phyloP scores from a whole-genome alignment of 768 basidiomycete species.

The Pleurotus sapidus region DNA sequence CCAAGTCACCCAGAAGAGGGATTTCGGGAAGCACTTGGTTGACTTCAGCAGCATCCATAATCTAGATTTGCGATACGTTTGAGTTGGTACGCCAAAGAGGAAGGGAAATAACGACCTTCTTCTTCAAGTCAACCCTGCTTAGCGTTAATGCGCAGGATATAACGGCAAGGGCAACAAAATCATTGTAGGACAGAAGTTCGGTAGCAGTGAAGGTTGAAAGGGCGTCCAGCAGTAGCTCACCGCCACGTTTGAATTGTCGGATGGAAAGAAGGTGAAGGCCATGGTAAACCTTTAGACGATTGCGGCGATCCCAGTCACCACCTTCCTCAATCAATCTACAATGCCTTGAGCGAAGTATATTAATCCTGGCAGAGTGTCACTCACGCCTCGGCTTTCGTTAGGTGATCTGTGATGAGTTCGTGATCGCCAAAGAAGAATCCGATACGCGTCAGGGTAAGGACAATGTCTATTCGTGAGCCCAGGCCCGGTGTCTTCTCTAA shows the following conservation, averaged over 20 bases:
- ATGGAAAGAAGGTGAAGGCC: slow-evolving; percentile 83
- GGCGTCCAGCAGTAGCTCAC: slow-evolving; percentile 86
- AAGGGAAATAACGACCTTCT: slow-evolving; percentile 54
- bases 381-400: slow-evolving; percentile 80
- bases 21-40: slow-evolving; percentile 80
- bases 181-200: slow-evolving; percentile 84
- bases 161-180: slow-evolving; percentile 85
- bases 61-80: slow-evolving; percentile 35
- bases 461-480: slow-evolving; percentile 91
- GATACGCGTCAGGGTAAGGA: slow-evolving; percentile 82
- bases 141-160: slow-evolving; percentile 76
- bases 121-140: slow-evolving; percentile 84
- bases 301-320: slow-evolving; percentile 97
- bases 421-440: slow-evolving; percentile 89
- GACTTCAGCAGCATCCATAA: slow-evolving; percentile 86
- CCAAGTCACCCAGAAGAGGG: slow-evolving; percentile 77
- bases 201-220: slow-evolving; percentile 93
- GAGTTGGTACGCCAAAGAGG: background rate
- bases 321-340: slow-evolving; percentile 86
- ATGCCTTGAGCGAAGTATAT: too few species aligned
- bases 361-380: slow-evolving; percentile 20
- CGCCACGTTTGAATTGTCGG: slow-evolving; percentile 87
- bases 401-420: slow-evolving; percentile 62
- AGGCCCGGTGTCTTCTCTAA: slow-evolving; percentile 90
- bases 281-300: slow-evolving; percentile 94